Base-by-base conservation (phyloP, 768 basidiomycete genomes). In the Mycena belliarum region DNA sequence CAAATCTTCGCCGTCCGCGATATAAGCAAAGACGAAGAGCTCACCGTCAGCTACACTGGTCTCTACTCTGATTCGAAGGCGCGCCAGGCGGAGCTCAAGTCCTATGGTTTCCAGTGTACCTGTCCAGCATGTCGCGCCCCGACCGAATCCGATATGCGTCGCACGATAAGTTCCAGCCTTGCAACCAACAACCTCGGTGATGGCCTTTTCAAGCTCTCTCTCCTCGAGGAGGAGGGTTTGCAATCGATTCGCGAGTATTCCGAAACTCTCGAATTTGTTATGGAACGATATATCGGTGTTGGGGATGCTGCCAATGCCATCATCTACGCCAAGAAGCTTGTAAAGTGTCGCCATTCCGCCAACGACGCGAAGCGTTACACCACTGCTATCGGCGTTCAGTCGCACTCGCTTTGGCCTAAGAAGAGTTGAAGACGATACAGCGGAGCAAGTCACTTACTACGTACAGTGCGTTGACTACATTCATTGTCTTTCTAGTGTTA, bases 21-120 rank as follows among this genome's bases (percentile, higher is more conserved):
- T 26, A 75, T 76, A 40, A 60, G 61, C 23, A 53, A 60, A n/a
- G 71, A 69, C 15, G 75, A 76, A 59, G 69, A 76, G 53, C 64
- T 76, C 20, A 69, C 72, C 25, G 12, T 32, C 12, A 32, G 7
- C 5, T 78, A 74, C 63, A 64, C 61, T 46, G 29, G 50, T 2
- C 41, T 61, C 3, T 47, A 49, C 24, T 16, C 40, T 11, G 23
- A 65, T 18, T 49, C 52, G 14, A 57, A 68, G 26, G 45, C 59
- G 28, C 71, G 76, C 16, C 65, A 72, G 44, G 52, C 38, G 18
- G 55, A 48, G 1, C 68, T 75, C 16, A 52, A 55, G 9, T 66
- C 67, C 0, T 75, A 76, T 58, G 69, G 65, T 1, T 64, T 78
- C 58, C 47, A 48, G 12, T 78, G 76, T 63, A 53, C 64, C n/a